phyloP scores from a whole-genome alignment of 805 yeast genomes.

The Zygoascus bituminiphila region DNA sequence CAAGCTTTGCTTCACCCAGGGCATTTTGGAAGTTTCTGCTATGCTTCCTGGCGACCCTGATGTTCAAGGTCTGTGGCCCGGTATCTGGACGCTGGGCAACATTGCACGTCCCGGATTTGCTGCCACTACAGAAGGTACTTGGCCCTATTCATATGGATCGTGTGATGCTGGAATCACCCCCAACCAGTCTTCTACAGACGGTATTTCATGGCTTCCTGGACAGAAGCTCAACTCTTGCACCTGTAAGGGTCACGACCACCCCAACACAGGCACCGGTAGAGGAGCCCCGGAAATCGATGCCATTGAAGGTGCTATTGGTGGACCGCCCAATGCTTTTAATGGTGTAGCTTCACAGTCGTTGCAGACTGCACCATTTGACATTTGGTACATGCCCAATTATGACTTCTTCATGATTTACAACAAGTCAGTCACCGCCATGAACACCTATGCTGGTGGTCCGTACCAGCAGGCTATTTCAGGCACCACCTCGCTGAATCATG shows the following conservation, averaged over 20 bases:
- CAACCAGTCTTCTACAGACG: constrained; percentile 85
- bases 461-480: constrained; percentile 89
- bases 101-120: constrained; percentile 85
- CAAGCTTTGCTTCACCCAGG: constrained; percentile 81
- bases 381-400: constrained; percentile 91
- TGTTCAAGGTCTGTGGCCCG: constrained; percentile 89
- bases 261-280: constrained; percentile 79
- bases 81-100: constrained; percentile 91
- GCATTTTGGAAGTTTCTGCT: constrained; percentile 67
- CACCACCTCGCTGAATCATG: constrained; percentile 62
- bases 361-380: constrained; percentile 89
- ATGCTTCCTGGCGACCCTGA: constrained; percentile 72
- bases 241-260: constrained; percentile 78
- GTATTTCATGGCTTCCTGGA: constrained; percentile 79
- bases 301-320: constrained; percentile 65
- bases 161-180: constrained; percentile 96
- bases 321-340: constrained; percentile 32
- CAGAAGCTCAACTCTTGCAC: constrained; percentile 72
- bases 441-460: constrained; percentile 87
- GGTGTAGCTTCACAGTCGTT: constrained; percentile 87
- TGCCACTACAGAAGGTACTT: constrained; percentile 83
- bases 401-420: constrained; percentile 68
- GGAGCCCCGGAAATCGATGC: constrained; percentile 96
- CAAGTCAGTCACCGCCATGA: constrained; percentile 63
- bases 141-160: constrained; percentile 85